phyloP scores from a whole-genome alignment of 1,284 basidiomycete species.

The Jaminaea rosea region DNA sequence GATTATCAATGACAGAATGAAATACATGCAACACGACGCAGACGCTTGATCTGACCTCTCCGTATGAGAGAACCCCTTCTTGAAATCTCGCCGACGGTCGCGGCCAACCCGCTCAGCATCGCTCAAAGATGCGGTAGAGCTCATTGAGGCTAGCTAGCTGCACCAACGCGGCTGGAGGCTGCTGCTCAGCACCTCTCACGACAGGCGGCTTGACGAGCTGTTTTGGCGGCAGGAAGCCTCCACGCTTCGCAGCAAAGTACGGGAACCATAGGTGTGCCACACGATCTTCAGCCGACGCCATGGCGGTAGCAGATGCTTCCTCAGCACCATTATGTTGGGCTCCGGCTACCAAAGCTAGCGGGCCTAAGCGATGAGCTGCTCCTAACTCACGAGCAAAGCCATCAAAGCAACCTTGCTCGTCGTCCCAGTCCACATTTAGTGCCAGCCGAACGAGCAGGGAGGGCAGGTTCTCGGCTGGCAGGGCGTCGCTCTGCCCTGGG shows the following conservation, averaged over 20 bases:
- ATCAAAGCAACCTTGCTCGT: conserved; percentile 76
- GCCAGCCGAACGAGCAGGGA: conserved; percentile 39
- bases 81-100: no score
- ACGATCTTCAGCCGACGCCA: background rate
- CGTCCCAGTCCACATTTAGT: conserved; percentile 71
- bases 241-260: conserved; percentile 14
- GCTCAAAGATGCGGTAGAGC: conserved; percentile 45
- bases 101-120: conserved; percentile 20
- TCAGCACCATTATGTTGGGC: background rate
- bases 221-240: conserved; percentile 10
- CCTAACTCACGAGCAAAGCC: conserved; percentile 75
- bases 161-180: conserved; percentile 14
- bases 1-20: no score
- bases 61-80: no score
- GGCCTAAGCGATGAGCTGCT: conserved; percentile 48
- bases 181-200: no score
- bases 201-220: conserved; percentile 1
- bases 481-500: conserved; percentile 72
- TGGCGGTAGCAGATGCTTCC: background rate
- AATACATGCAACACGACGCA: no score
- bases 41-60: no score
- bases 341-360: no score
- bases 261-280: conserved; percentile 36
- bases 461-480: conserved; percentile 58
- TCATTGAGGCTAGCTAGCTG: conserved; percentile 40